Evolutionary conservation across 805 yeast species (phyloP).

Genomic region (Cyberlindnera mycetangii): DNA sequence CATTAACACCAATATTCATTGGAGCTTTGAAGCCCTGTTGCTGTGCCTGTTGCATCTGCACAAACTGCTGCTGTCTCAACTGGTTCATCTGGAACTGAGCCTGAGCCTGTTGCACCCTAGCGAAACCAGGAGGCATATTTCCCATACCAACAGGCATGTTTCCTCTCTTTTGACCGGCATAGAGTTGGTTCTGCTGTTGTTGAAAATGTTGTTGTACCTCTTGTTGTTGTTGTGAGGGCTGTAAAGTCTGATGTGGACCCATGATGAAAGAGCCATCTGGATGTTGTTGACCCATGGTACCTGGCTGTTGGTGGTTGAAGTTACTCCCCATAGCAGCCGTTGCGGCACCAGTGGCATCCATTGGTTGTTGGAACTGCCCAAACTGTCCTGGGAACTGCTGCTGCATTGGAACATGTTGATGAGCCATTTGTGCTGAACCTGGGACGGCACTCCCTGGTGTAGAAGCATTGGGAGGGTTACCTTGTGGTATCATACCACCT

Average conservation of each 20-base stretch:
- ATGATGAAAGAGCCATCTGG: slow-evolving; percentile 1
- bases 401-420: slow-evolving; percentile 4
- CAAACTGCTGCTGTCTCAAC: slow-evolving; percentile 40
- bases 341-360: slow-evolving; percentile 3
- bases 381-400: slow-evolving; percentile 10
- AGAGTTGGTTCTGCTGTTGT: slow-evolving; percentile 29
- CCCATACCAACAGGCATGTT: slow-evolving; percentile 4
- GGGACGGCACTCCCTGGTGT: slow-evolving; percentile 2
- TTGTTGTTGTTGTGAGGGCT: slow-evolving; percentile 28
- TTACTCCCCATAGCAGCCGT: slow-evolving; percentile 2
- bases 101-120: slow-evolving; percentile 37
- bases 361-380: slow-evolving; percentile 22
- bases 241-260: slow-evolving; percentile 21
- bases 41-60: slow-evolving; percentile 17
- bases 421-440: slow-evolving; percentile 4
- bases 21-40: slow-evolving; percentile 22
- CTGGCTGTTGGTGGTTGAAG: slow-evolving; percentile 3
- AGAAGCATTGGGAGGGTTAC: not conserved
- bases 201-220: slow-evolving; percentile 27
- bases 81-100: slow-evolving; percentile 50
- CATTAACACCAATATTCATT: slow-evolving; percentile 1
- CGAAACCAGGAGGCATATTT: slow-evolving; percentile 24
- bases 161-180: slow-evolving; percentile 21
- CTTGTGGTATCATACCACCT: not conserved
- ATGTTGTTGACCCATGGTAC: slow-evolving; percentile 4